These are phyloP conservation scores for Rhizophagus clarus DNA, from an alignment of 192 early-diverging fungal species.

Conservation along the genomic window DNA sequence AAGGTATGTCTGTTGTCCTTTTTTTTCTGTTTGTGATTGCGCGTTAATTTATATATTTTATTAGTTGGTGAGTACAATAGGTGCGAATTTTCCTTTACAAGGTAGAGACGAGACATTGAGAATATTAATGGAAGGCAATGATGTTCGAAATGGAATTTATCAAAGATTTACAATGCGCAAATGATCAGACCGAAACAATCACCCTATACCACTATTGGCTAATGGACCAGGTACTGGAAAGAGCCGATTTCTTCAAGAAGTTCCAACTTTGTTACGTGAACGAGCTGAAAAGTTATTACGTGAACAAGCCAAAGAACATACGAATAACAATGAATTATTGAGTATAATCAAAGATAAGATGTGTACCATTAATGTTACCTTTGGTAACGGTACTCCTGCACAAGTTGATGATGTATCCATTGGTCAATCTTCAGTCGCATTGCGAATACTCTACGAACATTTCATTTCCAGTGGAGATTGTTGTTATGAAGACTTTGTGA, in stretches of 20 bases:
- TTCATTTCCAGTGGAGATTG: not conserved
- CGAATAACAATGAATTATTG: not conserved
- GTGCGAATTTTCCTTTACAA: too few relatives aligned
- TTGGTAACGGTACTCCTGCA: not conserved
- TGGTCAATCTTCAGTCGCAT: not conserved
- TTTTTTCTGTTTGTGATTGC: too few relatives aligned
- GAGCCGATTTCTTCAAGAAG: conserved; percentile 6
- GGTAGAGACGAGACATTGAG: not conserved
- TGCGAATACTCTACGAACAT: not conserved
- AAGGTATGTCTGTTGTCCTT: not conserved
- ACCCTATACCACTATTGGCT: conserved; percentile 13
- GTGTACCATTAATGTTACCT: not conserved
- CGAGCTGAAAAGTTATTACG: not conserved
- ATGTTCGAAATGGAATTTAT: not conserved
- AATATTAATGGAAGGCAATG: not conserved
- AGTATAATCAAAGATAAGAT: not conserved
- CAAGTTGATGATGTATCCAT: not conserved
- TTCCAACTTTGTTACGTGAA: not conserved
- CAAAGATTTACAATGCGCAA: not conserved
- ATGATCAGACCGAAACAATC: not conserved
- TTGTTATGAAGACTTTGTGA: not conserved
- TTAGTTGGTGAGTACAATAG: too few relatives aligned
- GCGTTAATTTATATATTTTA: too few relatives aligned
- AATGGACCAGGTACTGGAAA: conserved; percentile 18
- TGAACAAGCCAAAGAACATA: not conserved